Evolutionary conservation across 1,284 basidiomycete species (phyloP).

Genomic region (Cryptococcus sp.): DNA sequence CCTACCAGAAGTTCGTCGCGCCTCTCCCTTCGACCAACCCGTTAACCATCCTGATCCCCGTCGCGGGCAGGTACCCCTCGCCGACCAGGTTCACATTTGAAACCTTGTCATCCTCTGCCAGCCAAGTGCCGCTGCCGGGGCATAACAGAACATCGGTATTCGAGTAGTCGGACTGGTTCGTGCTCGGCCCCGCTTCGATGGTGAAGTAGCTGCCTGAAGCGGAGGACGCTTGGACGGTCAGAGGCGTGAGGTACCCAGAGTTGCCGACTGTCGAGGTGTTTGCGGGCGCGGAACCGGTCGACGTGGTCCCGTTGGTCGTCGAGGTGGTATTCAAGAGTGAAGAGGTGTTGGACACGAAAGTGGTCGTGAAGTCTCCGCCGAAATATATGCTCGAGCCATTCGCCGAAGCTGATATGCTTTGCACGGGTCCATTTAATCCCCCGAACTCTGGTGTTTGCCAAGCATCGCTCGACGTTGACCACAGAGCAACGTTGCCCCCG

Average conservation of each 20-base stretch:
- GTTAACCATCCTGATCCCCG: slow-evolving; percentile 85
- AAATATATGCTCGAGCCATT: slow-evolving; percentile 78
- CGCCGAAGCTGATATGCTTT: slow-evolving; percentile 73
- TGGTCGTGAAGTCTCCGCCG: slow-evolving; percentile 79
- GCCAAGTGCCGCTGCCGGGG: slow-evolving; percentile 75
- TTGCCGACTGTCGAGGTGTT: slow-evolving; percentile 73
- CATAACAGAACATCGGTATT: slow-evolving; percentile 79
- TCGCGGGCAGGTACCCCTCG: slow-evolving; percentile 63
- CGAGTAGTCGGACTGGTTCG: slow-evolving; percentile 64
- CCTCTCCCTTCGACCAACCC: slow-evolving; percentile 78
- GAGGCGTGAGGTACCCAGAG: slow-evolving; percentile 85
- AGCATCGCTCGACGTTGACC: slow-evolving; percentile 68
- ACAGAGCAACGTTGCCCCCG: slow-evolving; percentile 72
- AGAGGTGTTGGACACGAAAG: slow-evolving; percentile 65
- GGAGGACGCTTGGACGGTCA: slow-evolving; percentile 63
- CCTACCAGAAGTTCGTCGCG: slow-evolving; percentile 81
- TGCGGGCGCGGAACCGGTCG: slow-evolving; percentile 41
- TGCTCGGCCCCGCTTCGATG: slow-evolving; percentile 71
- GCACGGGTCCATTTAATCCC: slow-evolving; percentile 77
- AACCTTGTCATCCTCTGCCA: slow-evolving; percentile 69
- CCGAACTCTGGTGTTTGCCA: slow-evolving; percentile 70
- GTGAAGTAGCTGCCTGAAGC: slow-evolving; percentile 55
- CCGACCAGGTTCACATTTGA: slow-evolving; percentile 75
- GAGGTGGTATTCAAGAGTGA: slow-evolving; percentile 58
- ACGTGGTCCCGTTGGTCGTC: slow-evolving; percentile 58